A percentile compares a stretch with the other conserved stretches of the same genome.
These are phyloP conservation scores for Rhizophlyctis rosea DNA, from an alignment of 192 early-diverging fungal species.

Conservation along the genomic window DNA sequence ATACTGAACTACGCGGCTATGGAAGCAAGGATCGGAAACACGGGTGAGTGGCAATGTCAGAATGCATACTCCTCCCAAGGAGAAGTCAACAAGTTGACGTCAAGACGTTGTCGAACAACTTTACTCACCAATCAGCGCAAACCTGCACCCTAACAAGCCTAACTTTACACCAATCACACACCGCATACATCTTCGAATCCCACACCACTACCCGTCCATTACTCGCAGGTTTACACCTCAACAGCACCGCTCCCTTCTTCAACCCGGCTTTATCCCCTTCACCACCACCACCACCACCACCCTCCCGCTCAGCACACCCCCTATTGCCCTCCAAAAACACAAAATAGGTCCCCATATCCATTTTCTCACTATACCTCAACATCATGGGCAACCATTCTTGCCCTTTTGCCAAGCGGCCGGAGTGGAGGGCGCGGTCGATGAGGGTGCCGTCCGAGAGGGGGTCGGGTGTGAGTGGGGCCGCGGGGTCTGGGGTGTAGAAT, in stretches of 20 bases:
- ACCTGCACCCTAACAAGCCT: not conserved
- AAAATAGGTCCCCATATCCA: slow-evolving; percentile 17
- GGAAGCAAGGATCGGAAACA: no score
- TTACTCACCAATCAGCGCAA: not conserved
- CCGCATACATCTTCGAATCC: not conserved
- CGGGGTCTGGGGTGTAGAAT: no score
- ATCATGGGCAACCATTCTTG: slow-evolving; percentile 3
- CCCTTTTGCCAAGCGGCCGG: not conserved
- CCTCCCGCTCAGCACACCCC: no score
- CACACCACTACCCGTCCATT: not conserved
- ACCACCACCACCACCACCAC: no score
- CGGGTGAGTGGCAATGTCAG: no score
- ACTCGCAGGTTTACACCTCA: not conserved
- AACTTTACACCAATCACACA: not conserved
- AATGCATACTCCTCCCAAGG: no score
- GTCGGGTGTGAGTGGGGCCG: no score
- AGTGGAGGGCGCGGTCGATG: no score
- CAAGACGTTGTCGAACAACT: not conserved
- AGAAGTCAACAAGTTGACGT: not conserved
- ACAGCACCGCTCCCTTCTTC: not conserved
- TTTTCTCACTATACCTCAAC: slow-evolving; percentile 11
- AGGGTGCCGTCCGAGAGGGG: no score
- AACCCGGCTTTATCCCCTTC: no score
- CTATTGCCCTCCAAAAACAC: not conserved
- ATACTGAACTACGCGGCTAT: no score